A percentile compares a stretch with the other conserved stretches of the same genome.
These are phyloP conservation scores for Nothopassalora personata DNA, from an alignment of 2,329 filamentous ascomycete genomes.

Conservation along the genomic window DNA sequence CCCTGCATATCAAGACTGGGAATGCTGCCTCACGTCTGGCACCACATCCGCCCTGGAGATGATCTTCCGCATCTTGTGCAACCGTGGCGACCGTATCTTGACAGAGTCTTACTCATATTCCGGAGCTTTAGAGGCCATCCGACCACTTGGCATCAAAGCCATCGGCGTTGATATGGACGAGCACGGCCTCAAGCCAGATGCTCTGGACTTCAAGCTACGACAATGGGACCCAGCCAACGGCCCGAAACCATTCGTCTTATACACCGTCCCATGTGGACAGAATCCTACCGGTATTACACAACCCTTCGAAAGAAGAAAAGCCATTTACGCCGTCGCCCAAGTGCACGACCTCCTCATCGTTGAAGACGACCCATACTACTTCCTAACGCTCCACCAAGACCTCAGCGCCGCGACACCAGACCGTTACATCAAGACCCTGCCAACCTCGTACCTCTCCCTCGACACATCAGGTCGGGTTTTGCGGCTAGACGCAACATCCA, in stretches of 20 bases:
- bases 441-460: conserved; percentile 74
- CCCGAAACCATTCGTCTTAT: conserved; percentile 62
- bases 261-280: conserved; percentile 74
- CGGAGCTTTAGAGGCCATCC: conserved; percentile 63
- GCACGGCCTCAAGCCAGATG: conserved; percentile 57
- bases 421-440: conserved; percentile 69
- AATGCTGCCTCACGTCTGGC: conserved; percentile 74
- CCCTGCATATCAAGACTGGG: conserved; percentile 88
- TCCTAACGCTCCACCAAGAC: conserved; percentile 80
- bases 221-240: conserved; percentile 61
- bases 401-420: conserved; percentile 55
- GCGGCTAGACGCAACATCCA: conserved; percentile 88
- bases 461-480: conserved; percentile 86
- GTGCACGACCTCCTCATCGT: conserved; percentile 83
- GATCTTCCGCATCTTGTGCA: conserved; percentile 73
- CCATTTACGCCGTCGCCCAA: conserved; percentile 70
- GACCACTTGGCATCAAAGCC: conserved; percentile 57
- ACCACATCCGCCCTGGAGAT: conserved; percentile 84
- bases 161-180: conserved; percentile 60
- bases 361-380: conserved; percentile 94
- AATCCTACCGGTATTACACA: conserved; percentile 89
- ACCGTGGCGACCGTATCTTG: conserved; percentile 69
- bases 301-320: conserved; percentile 58
- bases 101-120: conserved; percentile 91
- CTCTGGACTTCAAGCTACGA: conserved; percentile 57